Conservation (phyloP, 495 filamentous ascomycete species). For the Neurospora cerealis region DNA sequence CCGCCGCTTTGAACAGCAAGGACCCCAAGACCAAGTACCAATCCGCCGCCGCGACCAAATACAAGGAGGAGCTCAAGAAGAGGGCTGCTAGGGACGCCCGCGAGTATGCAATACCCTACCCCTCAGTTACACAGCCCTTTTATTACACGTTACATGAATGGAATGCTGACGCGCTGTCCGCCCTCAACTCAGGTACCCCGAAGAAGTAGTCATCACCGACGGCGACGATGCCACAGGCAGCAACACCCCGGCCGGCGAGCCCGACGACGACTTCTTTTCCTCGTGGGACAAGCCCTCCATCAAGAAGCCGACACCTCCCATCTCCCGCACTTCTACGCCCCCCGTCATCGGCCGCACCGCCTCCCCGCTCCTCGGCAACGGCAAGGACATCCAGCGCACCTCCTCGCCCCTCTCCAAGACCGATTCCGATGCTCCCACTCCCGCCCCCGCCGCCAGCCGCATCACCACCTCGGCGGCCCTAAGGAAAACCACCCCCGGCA, state of each 20-base stretch:
- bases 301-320: conserved; percentile 90
- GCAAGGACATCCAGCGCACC: conserved; percentile 60
- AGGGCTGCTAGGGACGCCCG: conserved; percentile 69
- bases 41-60: conserved; percentile 82
- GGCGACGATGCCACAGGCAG: conserved; percentile 53
- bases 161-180: conserved; percentile 14
- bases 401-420: conserved; percentile 69
- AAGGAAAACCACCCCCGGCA: conserved; percentile 54
- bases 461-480: conserved; percentile 65
- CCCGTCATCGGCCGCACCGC: conserved; percentile 73
- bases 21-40: conserved; percentile 94
- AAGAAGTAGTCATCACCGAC: conserved; percentile 80
- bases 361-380: conserved; percentile 76
- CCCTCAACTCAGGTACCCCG: conserved; percentile 53
- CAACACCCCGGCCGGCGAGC: conserved; percentile 64
- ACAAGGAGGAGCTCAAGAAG: conserved; percentile 88
- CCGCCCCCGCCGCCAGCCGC: conserved; percentile 48
- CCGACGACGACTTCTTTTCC: conserved; percentile 92
- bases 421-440: conserved; percentile 29
- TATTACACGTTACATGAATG: neutral
- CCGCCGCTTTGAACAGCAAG: conserved; percentile 87
- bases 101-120: conserved; percentile 44
- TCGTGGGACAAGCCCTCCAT: conserved; percentile 97
- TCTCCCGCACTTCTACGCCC: conserved; percentile 82
- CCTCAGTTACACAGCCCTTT: neutral